phyloP scores from a whole-genome alignment of 148 eudicot genomes.

The Vaccinium macrocarpon region DNA sequence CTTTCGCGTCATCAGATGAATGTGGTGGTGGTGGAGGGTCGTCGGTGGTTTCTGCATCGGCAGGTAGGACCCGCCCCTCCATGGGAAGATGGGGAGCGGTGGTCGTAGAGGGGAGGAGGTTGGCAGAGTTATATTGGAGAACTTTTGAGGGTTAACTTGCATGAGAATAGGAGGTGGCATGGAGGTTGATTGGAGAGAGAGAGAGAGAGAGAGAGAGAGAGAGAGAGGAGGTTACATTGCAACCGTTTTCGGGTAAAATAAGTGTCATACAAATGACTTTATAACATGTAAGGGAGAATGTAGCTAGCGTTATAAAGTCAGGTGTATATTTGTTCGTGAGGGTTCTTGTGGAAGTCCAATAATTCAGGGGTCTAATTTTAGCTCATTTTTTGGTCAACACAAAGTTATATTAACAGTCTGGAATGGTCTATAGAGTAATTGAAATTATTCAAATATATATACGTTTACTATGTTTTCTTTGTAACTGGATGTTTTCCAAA shows the following conservation, averaged over 20 bases:
- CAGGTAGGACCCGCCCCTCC: conserved; percentile 44
- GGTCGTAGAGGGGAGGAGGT: conserved; percentile 9
- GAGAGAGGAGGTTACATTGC: conserved; percentile 2
- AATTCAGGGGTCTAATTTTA: not conserved
- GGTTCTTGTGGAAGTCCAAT: not conserved
- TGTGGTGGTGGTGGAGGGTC: conserved; percentile 7
- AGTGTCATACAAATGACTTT: not conserved
- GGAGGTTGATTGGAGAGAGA: conserved; percentile 19
- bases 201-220: not conserved
- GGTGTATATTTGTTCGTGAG: not conserved
- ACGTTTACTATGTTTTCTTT: too few species aligned
- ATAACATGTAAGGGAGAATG: not conserved
- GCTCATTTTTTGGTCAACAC: not conserved
- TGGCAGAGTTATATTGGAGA: not conserved
- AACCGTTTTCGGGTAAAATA: conserved; percentile 3
- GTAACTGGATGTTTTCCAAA: too few species aligned
- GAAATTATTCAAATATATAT: not conserved
- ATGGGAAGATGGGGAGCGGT: conserved; percentile 46
- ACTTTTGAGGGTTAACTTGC: conserved; percentile 21
- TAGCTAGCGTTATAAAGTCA: not conserved
- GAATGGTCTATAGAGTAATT: not conserved
- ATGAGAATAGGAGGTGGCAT: conserved; percentile 28
- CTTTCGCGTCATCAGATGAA: not conserved
- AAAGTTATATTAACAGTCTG: not conserved
- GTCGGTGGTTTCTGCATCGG: not conserved